Evolutionary conservation across 495 filamentous ascomycete species (phyloP).

Genomic region (Hypoxylon trugodes): DNA sequence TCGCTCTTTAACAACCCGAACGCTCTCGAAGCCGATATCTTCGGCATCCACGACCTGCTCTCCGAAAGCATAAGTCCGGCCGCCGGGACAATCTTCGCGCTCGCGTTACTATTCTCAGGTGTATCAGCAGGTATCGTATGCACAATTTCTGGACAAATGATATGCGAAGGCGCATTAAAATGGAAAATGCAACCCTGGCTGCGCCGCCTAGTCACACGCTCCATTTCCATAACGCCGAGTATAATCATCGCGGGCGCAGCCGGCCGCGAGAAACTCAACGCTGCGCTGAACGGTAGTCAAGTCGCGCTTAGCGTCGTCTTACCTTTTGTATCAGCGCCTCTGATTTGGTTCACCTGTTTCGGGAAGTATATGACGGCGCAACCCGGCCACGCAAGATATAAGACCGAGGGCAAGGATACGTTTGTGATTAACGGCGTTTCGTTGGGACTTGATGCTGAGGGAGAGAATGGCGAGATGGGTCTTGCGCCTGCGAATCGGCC

Average conservation of each 20-base stretch:
- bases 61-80: conserved; percentile 72
- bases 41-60: conserved; percentile 82
- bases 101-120: conserved; percentile 80
- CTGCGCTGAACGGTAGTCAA: conserved; percentile 79
- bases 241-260: conserved; percentile 85
- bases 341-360: conserved; percentile 87
- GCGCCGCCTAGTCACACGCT: conserved; percentile 73
- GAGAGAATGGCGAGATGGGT: conserved; percentile 39
- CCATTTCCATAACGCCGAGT: conserved; percentile 79
- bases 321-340: conserved; percentile 81
- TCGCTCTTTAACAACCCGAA: conserved; percentile 70
- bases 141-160: conserved; percentile 86
- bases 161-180: conserved; percentile 78
- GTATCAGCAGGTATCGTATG: conserved; percentile 81
- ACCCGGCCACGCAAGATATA: conserved; percentile 45
- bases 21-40: conserved; percentile 75
- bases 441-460: conserved; percentile 6
- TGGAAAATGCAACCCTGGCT: conserved; percentile 77
- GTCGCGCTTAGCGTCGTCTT: conserved; percentile 83
- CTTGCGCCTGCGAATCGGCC: conserved; percentile 24
- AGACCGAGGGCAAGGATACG: conserved; percentile 37
- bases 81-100: conserved; percentile 76
- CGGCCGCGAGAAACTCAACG: conserved; percentile 73
- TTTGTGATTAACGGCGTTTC: conserved; percentile 21
- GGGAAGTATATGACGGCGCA: conserved; percentile 82